Evolutionary conservation across 345 rosid genomes (phyloP), one percentile per base, ranked within the genome.

Genomic region (Aethionema arabicum): DNA sequence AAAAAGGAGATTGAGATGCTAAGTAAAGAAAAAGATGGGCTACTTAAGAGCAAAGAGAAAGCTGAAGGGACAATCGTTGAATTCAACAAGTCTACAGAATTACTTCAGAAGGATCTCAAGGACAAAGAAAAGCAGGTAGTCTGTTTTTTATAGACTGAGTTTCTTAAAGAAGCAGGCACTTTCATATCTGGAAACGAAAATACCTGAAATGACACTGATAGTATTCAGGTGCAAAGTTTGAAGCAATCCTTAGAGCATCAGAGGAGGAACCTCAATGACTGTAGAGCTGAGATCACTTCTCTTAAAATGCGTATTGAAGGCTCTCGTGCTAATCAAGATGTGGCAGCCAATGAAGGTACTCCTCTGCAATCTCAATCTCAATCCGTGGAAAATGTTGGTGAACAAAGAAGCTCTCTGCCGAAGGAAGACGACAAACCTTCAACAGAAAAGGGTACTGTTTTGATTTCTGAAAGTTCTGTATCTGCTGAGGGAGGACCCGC

Each of bases 291-390:
- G 80, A 87, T 92, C 55, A 87, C 97, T 52, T 73, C 95, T 75
- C 80, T 89, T 66, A 92, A 89, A 80, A 83, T 89, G 97, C 91
- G 84, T 56, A 80, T 92, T 12, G 98, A 87, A 76, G 91, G 95
- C 72, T 84, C 77, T 72, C 81, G 68, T 72, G 79, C 85, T 63
- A 80, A 73, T 42, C 78, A 60, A 73, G 78, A 69, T 74, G 32
- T 63, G 44, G 72, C 74, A 50, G 67, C 71, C 52, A 72, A 47
- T 75, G 84, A 85, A 74, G 70, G 70, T 37, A 79, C 76, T 59
- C 67, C 59, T 73, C 74, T 65, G 70, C 87, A 78, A 66, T 73
- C 80, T 50, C 87, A 78, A 66, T 73, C 80, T 50, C 88, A 79
- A 32, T 60, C 84, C 39, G 59, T 59, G 57, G 90, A 83, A 38